Conservation (phyloP, 2,329 filamentous ascomycete genomes). For the Dissoconium aciculare region DNA sequence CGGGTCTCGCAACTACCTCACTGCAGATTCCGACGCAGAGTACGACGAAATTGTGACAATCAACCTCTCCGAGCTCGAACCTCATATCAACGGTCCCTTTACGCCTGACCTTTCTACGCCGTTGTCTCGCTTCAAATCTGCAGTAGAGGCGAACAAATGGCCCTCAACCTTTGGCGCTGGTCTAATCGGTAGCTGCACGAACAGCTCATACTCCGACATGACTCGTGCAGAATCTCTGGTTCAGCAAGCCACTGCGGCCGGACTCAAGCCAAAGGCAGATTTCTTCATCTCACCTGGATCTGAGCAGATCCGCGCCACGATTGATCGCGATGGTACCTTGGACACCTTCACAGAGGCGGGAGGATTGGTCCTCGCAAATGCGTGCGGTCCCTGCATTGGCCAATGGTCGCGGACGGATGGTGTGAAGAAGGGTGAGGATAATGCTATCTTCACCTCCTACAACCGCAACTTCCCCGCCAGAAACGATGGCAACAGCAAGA, state of each 20-base stretch:
- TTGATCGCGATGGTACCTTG: conserved; percentile 78
- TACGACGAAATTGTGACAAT: conserved; percentile 90
- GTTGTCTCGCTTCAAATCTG: conserved; percentile 74
- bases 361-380: conserved; percentile 81
- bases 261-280: conserved; percentile 72
- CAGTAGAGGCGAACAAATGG: conserved; percentile 75
- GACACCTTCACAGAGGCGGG: conserved; percentile 74
- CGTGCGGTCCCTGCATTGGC: conserved; percentile 44
- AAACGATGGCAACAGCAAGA: conserved; percentile 90
- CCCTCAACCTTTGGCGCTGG: conserved; percentile 81
- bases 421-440: conserved; percentile 67
- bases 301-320: conserved; percentile 88
- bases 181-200: conserved; percentile 94
- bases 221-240: conserved; percentile 84
- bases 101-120: conserved; percentile 92
- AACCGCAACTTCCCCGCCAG: conserved; percentile 97
- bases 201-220: conserved; percentile 99
- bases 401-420: conserved; percentile 91
- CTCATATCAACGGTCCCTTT: conserved; percentile 48
- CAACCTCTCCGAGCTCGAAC: conserved; percentile 59
- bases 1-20: conserved; percentile 49
- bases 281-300: conserved; percentile 96
- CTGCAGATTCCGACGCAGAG: conserved; percentile 63
- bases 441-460: conserved; percentile 93
- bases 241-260: conserved; percentile 78